Percentiles rank a stretch among this genome's conserved stretches.
Evolutionary conservation across 306 rosid genomes (phyloP).

Genomic region (Castanospermum australe): DNA sequence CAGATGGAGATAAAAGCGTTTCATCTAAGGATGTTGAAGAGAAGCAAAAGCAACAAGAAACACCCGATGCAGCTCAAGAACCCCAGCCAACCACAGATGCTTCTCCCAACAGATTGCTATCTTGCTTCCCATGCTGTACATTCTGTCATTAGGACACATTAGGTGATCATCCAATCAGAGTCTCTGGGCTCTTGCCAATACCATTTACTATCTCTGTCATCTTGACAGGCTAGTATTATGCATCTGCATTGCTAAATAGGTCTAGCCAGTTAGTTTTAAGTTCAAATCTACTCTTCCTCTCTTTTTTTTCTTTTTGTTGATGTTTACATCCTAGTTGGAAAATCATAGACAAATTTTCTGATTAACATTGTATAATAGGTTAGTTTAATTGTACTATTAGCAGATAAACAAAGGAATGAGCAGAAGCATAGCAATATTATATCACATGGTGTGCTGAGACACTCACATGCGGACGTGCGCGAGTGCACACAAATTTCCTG

Average conservation of each 20-base stretch:
- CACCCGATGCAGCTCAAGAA: conserved; percentile 15
- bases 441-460: neutral
- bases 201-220: neutral
- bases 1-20: conserved; percentile 36
- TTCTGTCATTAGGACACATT: conserved; percentile 27
- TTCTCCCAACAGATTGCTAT: conserved; percentile 35
- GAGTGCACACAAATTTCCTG: no score
- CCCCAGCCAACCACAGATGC: conserved; percentile 7
- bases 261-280: conserved; percentile 24
- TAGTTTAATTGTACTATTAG: conserved; percentile 15
- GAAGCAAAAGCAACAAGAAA: conserved; percentile 30
- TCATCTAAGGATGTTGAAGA: conserved; percentile 30
- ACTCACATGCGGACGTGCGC: no score
- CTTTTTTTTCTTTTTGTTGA: neutral
- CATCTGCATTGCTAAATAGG: conserved; percentile 16
- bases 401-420: neutral
- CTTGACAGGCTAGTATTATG: conserved; percentile 8
- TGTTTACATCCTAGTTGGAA: conserved; percentile 8
- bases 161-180: neutral
- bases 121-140: conserved; percentile 60
- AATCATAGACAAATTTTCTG: conserved; percentile 12
- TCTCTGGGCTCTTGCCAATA: neutral
- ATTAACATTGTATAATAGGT: conserved; percentile 24
- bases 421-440: neutral
- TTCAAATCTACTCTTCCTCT: no score